Evolutionary conservation across 2,329 filamentous ascomycete genomes (phyloP), one percentile per base, ranked within the genome.

Genomic region (Ophiostoma novo-ulmi): DNA sequence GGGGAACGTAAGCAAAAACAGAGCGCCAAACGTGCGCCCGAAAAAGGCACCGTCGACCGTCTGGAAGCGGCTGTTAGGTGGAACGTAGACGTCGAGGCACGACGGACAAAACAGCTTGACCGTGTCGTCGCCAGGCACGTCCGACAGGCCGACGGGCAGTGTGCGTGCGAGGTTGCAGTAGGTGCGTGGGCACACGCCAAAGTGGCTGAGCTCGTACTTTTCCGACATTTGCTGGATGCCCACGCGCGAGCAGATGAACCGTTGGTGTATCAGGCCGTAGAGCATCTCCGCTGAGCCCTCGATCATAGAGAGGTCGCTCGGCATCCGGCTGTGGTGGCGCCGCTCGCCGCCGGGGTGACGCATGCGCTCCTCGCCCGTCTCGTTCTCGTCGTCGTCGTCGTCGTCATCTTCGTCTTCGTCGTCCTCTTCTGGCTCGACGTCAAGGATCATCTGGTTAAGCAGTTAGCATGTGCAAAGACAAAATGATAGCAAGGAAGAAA

Each of bases 201-300:
- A 99, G 82, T 99, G 94, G 73, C 94, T 91, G 67, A 97, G 86
- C 80, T 98, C 94, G 83, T 98, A 99, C 80, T 99, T 99, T 81
- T 99, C 95, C 73, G 94, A 93, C 95, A 99, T 99, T 79, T 97
- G 94, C 81, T 98, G 94, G 77, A 99, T 98, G 69, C 95, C 95
- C 2, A 92, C 93, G 72, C 95, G 88, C 35, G 94, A 97, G 77
- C 94, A 98, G 81, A 99, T 98, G 81, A 97, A 99, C 71, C 95
- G 91, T 80, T 98, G 95, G 82, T 99, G 95, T 80, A 99, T 99
- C 72, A 99, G 87, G 58, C 95, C 95, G 81, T 99, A 99, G 35
- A 99, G 89, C 83, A 98, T 89, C 83, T 99, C 95, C n/a, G 95
- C 94, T 0, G 93, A 97, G 74, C 91, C 96, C 82, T 99, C 95